A percentile compares a stretch with the other conserved stretches of the same genome.
phyloP scores from a whole-genome alignment of 345 rosid species.

The Rhizophora apiculata region DNA sequence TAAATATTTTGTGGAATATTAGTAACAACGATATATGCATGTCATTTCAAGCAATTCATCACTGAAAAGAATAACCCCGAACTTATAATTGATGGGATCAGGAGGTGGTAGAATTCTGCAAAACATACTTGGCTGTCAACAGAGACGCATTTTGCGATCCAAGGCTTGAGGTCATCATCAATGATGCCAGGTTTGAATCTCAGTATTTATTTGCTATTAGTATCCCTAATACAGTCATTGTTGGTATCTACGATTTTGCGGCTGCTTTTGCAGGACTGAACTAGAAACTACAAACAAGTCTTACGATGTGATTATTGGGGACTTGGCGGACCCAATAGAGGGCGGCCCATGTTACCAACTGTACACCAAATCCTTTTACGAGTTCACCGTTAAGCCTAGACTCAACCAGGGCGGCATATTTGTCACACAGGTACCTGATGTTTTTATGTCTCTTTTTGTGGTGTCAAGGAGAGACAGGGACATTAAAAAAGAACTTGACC shows the following conservation, averaged over 20 bases:
- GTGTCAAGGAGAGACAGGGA: background rate
- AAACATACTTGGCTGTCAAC: constrained; percentile 43
- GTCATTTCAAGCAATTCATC: too few species aligned
- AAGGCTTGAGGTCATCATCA: constrained; percentile 50
- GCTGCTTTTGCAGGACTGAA: constrained; percentile 35
- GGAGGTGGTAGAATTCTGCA: constrained; percentile 73
- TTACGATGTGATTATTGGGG: constrained; percentile 62
- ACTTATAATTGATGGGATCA: constrained; percentile 16
- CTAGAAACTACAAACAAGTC: constrained; percentile 39
- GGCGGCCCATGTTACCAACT: constrained; percentile 71
- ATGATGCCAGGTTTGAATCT: constrained; percentile 47
- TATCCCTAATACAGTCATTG: too few species aligned
- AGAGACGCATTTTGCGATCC: constrained; percentile 50
- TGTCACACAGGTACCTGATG: constrained; percentile 46
- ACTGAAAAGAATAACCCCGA: too few species aligned
- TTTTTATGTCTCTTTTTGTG: background rate
- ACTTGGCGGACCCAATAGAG: constrained; percentile 67
- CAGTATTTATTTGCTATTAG: too few species aligned
- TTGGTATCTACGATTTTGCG: background rate
- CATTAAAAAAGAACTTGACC: background rate
- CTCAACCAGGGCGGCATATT: constrained; percentile 50
- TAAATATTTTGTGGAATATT: too few species aligned
- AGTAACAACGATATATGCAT: too few species aligned
- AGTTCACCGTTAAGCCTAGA: constrained; percentile 43
- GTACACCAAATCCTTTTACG: constrained; percentile 61